Evolutionary conservation across 2,329 filamentous ascomycete genomes (phyloP).

Genomic region (Exophiala phaeomuriformis): DNA sequence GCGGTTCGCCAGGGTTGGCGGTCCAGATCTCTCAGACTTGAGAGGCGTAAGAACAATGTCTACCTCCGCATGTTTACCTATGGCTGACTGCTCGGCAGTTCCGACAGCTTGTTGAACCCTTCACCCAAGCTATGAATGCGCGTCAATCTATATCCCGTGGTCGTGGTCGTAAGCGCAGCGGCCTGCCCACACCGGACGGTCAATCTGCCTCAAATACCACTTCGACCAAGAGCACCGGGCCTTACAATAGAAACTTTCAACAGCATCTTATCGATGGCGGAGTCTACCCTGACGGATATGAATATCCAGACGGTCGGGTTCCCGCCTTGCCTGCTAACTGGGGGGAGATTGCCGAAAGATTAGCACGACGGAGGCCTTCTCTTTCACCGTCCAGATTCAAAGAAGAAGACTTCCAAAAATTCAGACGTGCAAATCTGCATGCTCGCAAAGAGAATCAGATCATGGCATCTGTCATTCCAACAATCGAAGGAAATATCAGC

Average conservation of each 20-base stretch:
- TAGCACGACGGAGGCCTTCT: conserved; percentile 1
- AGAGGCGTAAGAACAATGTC: conserved; percentile 29
- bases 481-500: conserved; percentile 4
- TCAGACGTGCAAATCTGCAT: neutral
- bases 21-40: conserved; percentile 33
- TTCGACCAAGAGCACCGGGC: conserved; percentile 27
- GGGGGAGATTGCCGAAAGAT: conserved; percentile 22
- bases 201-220: conserved; percentile 20
- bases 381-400: conserved; percentile 10
- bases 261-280: conserved; percentile 33
- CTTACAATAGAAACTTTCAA: conserved; percentile 34
- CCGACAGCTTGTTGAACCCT: conserved; percentile 14
- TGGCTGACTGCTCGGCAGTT: conserved; percentile 22
- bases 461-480: conserved; percentile 31
- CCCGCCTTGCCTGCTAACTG: conserved; percentile 31
- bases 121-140: conserved; percentile 21
- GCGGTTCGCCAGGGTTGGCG: conserved; percentile 31
- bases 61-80: conserved; percentile 4
- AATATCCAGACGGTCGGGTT: conserved; percentile 25
- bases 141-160: conserved; percentile 6
- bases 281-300: conserved; percentile 29
- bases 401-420: conserved; percentile 6
- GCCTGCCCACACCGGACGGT: neutral
- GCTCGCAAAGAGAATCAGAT: conserved; percentile 33
- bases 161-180: neutral